Evolutionary conservation across 2,329 filamentous ascomycete genomes (phyloP).

Genomic region (Ceratocystis cacaofunesta): DNA sequence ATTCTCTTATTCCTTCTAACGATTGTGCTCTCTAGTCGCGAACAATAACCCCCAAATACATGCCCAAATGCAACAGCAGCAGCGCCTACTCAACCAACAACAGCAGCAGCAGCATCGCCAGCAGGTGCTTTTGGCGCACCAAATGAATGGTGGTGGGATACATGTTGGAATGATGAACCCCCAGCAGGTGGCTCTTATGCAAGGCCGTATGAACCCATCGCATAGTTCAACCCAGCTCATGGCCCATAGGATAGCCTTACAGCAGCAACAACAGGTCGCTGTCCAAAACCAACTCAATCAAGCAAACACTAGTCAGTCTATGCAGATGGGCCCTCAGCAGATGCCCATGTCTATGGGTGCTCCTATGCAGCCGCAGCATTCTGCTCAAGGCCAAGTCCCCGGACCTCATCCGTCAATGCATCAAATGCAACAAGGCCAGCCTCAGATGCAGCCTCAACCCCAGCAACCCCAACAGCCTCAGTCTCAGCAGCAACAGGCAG

Average conservation of each 20-base stretch:
- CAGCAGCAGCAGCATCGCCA: conserved; percentile 39
- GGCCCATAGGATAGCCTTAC: conserved; percentile 33
- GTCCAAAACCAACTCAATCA: conserved; percentile 28
- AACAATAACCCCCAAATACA: conserved; percentile 25
- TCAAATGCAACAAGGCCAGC: conserved; percentile 14
- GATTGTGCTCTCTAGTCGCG: conserved; percentile 3
- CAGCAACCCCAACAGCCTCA: conserved; percentile 19
- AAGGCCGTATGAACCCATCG: conserved; percentile 17
- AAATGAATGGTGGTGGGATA: conserved; percentile 35
- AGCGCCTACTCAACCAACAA: conserved; percentile 39
- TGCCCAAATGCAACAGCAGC: conserved; percentile 33
- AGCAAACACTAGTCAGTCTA: conserved; percentile 32
- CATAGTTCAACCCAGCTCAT: conserved; percentile 25
- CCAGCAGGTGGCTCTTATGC: conserved; percentile 38
- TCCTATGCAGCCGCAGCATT: conserved; percentile 19
- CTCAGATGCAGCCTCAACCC: conserved; percentile 1
- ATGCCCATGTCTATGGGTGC: conserved; percentile 18
- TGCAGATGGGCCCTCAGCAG: conserved; percentile 33
- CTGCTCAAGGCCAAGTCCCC: conserved; percentile 16
- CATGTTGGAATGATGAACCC: conserved; percentile 35
- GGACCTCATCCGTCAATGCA: conserved; percentile 29
- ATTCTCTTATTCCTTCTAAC: too few relatives aligned
- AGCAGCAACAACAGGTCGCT: conserved; percentile 27
- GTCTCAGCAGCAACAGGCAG: conserved; percentile 22
- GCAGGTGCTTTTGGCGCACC: conserved; percentile 40